Conservation (phyloP, 768 basidiomycete species). For the Rhodotorula sphaerocarpa region DNA sequence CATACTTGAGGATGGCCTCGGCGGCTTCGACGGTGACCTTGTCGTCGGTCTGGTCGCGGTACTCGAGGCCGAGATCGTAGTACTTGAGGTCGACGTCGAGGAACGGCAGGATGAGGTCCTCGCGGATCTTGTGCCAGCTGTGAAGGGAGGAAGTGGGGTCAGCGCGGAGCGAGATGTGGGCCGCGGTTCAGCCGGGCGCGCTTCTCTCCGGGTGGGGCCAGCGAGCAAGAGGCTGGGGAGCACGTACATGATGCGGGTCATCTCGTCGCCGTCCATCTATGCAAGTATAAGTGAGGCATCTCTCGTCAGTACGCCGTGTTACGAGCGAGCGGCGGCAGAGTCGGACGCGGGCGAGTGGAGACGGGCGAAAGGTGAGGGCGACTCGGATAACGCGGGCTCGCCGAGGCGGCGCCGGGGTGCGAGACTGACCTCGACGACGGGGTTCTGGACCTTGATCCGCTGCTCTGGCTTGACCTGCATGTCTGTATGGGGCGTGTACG, state of each 20-base stretch:
- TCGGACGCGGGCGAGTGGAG: not conserved
- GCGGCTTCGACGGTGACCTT: constrained; percentile 86
- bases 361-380: not conserved
- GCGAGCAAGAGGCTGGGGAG: constrained; percentile 18
- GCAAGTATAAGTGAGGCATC: too few relatives aligned
- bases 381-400: too few relatives aligned
- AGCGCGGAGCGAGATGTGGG: constrained; percentile 30
- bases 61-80: constrained; percentile 52
- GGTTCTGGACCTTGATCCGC: constrained; percentile 38
- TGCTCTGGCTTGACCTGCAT: constrained; percentile 23
- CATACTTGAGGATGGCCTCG: constrained; percentile 85
- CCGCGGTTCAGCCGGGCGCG: too few relatives aligned
- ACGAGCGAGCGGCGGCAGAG: not conserved
- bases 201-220: too few relatives aligned
- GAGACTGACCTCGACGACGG: constrained; percentile 38
- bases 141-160: not conserved
- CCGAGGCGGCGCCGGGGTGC: too few relatives aligned
- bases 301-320: not conserved
- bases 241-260: constrained; percentile 99
- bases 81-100: constrained; percentile 85
- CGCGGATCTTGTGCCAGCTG: constrained; percentile 38
- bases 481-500: not conserved
- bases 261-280: constrained; percentile 55
- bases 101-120: constrained; percentile 86
- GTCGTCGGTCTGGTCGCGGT: constrained; percentile 94